Percentiles rank a stretch among this genome's conserved stretches.
Evolutionary conservation across 1,139 yeast species (phyloP).

Genomic region (Kodamaea suecica): DNA sequence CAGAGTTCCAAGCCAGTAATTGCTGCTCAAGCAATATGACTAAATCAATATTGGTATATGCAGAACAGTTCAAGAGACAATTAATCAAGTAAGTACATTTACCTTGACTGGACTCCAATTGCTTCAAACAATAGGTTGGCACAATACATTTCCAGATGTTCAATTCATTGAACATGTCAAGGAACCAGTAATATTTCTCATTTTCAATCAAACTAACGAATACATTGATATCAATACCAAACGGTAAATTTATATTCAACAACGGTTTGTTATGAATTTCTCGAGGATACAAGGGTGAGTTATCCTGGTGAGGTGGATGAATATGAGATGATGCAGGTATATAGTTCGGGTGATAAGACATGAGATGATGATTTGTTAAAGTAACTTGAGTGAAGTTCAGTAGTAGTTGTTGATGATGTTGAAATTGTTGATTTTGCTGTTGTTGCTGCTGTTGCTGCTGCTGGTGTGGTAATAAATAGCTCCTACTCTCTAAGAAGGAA

Average conservation of each 20-base stretch:
- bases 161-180: constrained; percentile 40
- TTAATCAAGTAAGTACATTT: constrained; percentile 25
- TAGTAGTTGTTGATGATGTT: constrained; percentile 3
- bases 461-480: constrained; percentile 1
- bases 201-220: constrained; percentile 28
- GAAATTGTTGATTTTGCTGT: constrained; percentile 8
- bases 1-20: constrained; percentile 23
- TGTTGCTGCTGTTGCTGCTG: constrained; percentile 4
- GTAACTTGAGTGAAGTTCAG: constrained; percentile 6
- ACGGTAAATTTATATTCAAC: constrained; percentile 5
- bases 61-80: constrained; percentile 33
- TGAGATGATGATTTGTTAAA: constrained; percentile 1
- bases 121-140: constrained; percentile 32
- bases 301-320: neutral
- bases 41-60: constrained; percentile 15
- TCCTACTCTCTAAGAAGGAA: neutral
- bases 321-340: neutral
- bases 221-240: constrained; percentile 14
- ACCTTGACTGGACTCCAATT: constrained; percentile 10
- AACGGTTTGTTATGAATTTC: neutral
- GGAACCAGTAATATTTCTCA: constrained; percentile 38
- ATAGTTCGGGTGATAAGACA: constrained; percentile 5
- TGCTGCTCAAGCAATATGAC: constrained; percentile 23
- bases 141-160: constrained; percentile 39
- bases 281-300: neutral